phyloP scores from a whole-genome alignment of 2,329 filamentous ascomycete species.

The Cercospora sp. region DNA sequence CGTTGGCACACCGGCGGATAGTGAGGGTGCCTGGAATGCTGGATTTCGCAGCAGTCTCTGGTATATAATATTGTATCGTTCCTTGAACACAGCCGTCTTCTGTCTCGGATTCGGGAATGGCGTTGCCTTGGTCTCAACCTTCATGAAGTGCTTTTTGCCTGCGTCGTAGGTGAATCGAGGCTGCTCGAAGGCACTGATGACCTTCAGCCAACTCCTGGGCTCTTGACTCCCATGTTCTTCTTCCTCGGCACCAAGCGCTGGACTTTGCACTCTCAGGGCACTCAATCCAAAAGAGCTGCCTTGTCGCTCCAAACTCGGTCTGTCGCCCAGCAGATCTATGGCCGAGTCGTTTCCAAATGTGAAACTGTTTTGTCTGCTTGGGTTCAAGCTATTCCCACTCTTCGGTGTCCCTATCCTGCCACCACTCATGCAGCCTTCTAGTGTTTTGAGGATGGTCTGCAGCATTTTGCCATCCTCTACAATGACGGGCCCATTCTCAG shows the following conservation, averaged over 20 bases:
- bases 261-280: slow-evolving; percentile 49
- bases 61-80: slow-evolving; percentile 88
- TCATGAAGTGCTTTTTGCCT: slow-evolving; percentile 87
- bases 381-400: slow-evolving; percentile 47
- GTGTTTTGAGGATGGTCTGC: slow-evolving; percentile 75
- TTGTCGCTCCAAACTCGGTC: slow-evolving; percentile 53
- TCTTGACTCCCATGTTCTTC: slow-evolving; percentile 63
- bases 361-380: slow-evolving; percentile 63
- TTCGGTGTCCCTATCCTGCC: slow-evolving; percentile 63
- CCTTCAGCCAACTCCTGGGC: slow-evolving; percentile 77
- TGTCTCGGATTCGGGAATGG: slow-evolving; percentile 71
- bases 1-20: slow-evolving; percentile 54
- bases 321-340: slow-evolving; percentile 24
- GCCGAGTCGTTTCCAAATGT: slow-evolving; percentile 55
- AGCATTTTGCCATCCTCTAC: slow-evolving; percentile 75
- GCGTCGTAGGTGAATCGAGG: slow-evolving; percentile 76
- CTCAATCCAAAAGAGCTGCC: slow-evolving; percentile 64
- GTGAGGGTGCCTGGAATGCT: slow-evolving; percentile 80
- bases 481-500: slow-evolving; percentile 81
- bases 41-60: slow-evolving; percentile 91
- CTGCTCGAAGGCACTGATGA: slow-evolving; percentile 82
- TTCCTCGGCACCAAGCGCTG: slow-evolving; percentile 45
- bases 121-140: slow-evolving; percentile 45
- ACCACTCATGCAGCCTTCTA: slow-evolving; percentile 89
- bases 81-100: slow-evolving; percentile 83